A percentile compares a stretch with the other conserved stretches of the same genome.
Evolutionary conservation across 495 filamentous ascomycete genomes (phyloP).

Genomic region (Coniosporium apollinis): DNA sequence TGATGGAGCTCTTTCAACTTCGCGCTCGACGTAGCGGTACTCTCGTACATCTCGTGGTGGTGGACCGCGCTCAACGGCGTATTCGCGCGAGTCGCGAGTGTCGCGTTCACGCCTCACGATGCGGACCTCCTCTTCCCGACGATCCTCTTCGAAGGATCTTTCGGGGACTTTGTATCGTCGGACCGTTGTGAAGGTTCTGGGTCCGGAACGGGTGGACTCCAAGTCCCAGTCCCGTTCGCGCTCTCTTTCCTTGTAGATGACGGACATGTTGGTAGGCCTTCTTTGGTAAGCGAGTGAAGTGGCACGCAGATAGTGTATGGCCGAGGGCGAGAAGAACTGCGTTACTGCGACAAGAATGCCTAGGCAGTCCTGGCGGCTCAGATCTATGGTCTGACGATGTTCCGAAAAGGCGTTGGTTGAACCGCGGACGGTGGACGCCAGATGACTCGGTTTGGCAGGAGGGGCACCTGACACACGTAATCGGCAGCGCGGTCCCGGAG

Average conservation of each 20-base stretch:
- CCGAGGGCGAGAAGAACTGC: no score
- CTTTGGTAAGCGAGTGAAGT: no score
- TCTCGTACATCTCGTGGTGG: neutral
- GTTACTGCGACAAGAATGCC: no score
- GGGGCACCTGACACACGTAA: no score
- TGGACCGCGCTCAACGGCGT: constrained; percentile 2
- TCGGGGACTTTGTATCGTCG: constrained; percentile 27
- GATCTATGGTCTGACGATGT: no score
- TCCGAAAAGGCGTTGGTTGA: no score
- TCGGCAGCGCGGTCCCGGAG: no score
- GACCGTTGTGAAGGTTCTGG: constrained; percentile 21
- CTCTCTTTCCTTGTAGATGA: neutral
- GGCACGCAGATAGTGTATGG: no score
- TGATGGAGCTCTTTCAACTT: neutral
- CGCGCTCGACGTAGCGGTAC: neutral
- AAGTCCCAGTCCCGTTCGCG: neutral
- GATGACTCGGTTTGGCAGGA: no score
- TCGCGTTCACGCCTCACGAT: constrained; percentile 21
- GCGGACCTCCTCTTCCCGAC: constrained; percentile 18
- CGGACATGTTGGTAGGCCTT: no score
- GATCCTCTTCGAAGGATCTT: constrained; percentile 11
- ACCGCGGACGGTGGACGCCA: no score
- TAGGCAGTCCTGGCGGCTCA: no score
- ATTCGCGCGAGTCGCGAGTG: constrained; percentile 18
- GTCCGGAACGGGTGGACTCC: neutral